These are phyloP conservation scores for Xylaria nigripes DNA, from an alignment of 495 filamentous ascomycete species.

Conservation along the genomic window DNA sequence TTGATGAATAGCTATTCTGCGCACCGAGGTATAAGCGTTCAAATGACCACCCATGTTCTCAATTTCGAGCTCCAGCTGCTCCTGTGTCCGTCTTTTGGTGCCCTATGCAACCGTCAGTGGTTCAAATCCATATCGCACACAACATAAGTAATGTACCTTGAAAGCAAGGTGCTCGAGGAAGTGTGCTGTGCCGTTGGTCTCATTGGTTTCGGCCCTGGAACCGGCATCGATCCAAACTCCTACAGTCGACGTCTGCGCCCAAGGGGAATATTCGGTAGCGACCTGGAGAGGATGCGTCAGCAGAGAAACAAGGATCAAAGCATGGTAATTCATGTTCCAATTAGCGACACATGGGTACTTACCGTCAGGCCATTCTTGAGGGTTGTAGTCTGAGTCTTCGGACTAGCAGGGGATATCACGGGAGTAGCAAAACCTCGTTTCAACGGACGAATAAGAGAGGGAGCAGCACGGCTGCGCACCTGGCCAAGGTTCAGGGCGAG, in stretches of 20 bases:
- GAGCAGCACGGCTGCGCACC: constrained; percentile 72
- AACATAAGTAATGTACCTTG: constrained; percentile 58
- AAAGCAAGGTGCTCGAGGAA: constrained; percentile 99
- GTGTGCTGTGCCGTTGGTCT: constrained; percentile 97
- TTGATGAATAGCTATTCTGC: constrained; percentile 29
- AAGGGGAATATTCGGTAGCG: constrained; percentile 95
- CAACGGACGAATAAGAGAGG: constrained; percentile 62
- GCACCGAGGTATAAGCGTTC: constrained; percentile 98
- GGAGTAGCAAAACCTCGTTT: constrained; percentile 82
- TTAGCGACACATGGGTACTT: constrained; percentile 36
- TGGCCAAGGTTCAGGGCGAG: constrained; percentile 82
- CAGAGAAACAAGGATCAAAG: background rate
- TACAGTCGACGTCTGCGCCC: constrained; percentile 96
- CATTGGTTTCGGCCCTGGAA: constrained; percentile 94
- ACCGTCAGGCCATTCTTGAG: constrained; percentile 96
- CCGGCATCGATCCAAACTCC: constrained; percentile 99
- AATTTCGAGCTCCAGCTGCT: constrained; percentile 97
- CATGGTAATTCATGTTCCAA: constrained; percentile 16
- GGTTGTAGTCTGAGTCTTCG: constrained; percentile 88
- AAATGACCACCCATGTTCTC: constrained; percentile 99
- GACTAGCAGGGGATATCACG: constrained; percentile 51
- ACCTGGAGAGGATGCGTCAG: constrained; percentile 54
- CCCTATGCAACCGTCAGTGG: constrained; percentile 45
- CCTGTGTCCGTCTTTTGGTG: constrained; percentile 83
- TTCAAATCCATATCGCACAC: background rate